Base-by-base conservation (phyloP, 495 filamentous ascomycete species). In the Pseudotulostoma volvatum region DNA sequence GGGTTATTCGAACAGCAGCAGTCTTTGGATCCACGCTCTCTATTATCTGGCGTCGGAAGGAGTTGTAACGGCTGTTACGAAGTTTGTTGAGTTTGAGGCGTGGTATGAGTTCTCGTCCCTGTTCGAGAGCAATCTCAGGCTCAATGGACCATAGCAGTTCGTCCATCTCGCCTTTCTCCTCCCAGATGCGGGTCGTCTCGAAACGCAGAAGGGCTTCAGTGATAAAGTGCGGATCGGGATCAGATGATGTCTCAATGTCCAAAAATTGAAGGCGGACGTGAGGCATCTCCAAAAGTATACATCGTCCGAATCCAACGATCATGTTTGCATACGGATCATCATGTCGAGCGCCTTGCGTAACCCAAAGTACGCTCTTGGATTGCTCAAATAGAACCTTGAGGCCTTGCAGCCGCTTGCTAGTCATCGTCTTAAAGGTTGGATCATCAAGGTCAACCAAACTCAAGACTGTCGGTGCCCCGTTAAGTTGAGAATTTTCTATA, bases 391-490 rank as follows among this genome's bases (percentile, higher is more conserved):
- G 16, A 1, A n/a, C 7, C 37, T 50, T 44, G 7, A 57, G 18
- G 3, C 37, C 34, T 0, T 39, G 13, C 14, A 45, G 25, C 7
- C 21, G 34, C 11, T 41, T 38, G 2, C 37, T 16, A 0, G 53
- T 57, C 7, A 72, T 45, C 7, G 45, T 41, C 23, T 62, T 50
- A 18, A 73, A 64, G n/a, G 67, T 44, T 0, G 64, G 55, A 5
- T 50, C 43, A 44, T 62, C 55, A 9, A 65, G 45, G 18, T 74
- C 70, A 5, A 47, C 35, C 13, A 74, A 44, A 40, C 41, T 55
- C 8, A 73, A 23, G 3, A 52, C 46, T 7, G 47, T 48, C 4
- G 19, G 2, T 17, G 33, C 8, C 4, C 7, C 4, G 16, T 16
- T 8, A n/a, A 17, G 5, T 9, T 20, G 9, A 18, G 4, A 8